Conservation (phyloP, 805 yeast genomes). For the Spencermartinsiella europaea region DNA sequence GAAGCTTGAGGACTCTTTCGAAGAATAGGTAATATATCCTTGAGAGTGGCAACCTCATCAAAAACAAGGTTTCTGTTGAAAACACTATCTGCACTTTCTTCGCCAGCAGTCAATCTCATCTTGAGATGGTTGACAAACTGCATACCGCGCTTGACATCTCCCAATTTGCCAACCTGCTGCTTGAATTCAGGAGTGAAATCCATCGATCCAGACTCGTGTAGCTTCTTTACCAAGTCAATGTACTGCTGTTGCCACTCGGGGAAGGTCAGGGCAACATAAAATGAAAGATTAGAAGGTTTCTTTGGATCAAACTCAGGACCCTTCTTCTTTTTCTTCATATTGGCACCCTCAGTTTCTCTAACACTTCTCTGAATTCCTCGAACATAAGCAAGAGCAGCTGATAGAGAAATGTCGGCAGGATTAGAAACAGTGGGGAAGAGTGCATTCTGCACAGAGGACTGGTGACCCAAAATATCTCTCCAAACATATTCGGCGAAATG, state of each 20-base stretch:
- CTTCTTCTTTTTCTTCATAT: constrained; percentile 80
- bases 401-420: constrained; percentile 55
- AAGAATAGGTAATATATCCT: constrained; percentile 49
- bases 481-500: constrained; percentile 90
- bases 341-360: constrained; percentile 89
- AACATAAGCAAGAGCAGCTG: constrained; percentile 73
- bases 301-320: constrained; percentile 67
- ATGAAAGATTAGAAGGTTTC: constrained; percentile 65
- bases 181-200: constrained; percentile 35
- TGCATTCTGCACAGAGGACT: constrained; percentile 65
- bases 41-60: constrained; percentile 64
- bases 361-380: constrained; percentile 74
- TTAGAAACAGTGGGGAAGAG: constrained; percentile 72
- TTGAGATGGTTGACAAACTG: constrained; percentile 87
- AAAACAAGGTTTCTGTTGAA: constrained; percentile 86
- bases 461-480: constrained; percentile 70
- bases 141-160: constrained; percentile 96
- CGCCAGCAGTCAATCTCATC: constrained; percentile 54
- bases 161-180: constrained; percentile 35
- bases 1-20: constrained; percentile 60
- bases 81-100: constrained; percentile 59
- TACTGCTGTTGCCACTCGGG: constrained; percentile 89
- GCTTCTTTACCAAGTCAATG: constrained; percentile 62
- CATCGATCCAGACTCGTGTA: constrained; percentile 22
- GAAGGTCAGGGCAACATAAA: constrained; percentile 73